Evolutionary conservation across 202 grass and related monocot species (phyloP).

Genomic region (Alloteropsis angusta): DNA sequence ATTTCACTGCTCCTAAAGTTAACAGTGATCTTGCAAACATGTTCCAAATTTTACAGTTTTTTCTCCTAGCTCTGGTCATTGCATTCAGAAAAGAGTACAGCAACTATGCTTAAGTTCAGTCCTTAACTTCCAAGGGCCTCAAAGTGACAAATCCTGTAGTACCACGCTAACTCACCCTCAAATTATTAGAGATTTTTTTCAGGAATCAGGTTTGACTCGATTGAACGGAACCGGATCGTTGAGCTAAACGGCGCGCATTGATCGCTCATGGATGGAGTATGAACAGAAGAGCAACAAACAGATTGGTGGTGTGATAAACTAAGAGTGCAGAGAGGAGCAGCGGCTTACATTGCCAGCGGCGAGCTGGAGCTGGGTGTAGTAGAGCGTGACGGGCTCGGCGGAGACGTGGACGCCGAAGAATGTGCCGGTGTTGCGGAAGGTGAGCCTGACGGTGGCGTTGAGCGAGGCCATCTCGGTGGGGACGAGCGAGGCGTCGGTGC

Average conservation of each 20-base stretch:
- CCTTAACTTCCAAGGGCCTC: background rate
- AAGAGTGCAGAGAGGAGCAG: background rate
- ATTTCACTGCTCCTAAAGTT: background rate
- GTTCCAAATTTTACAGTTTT: background rate
- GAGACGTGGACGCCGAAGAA: slow-evolving; percentile 89
- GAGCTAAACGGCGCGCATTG: too few relatives aligned
- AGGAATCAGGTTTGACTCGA: background rate
- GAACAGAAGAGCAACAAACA: background rate
- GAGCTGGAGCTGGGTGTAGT: slow-evolving; percentile 63
- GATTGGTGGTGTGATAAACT: too few relatives aligned
- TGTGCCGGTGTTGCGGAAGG: slow-evolving; percentile 69
- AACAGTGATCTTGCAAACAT: background rate
- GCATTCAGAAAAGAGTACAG: background rate
- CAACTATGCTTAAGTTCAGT: background rate
- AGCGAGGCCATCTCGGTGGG: slow-evolving; percentile 72
- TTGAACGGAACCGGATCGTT: background rate
- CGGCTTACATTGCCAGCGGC: slow-evolving; percentile 60
- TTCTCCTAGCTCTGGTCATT: background rate
- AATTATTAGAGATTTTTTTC: background rate
- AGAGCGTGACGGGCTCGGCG: slow-evolving; percentile 46
- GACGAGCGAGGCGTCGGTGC: slow-evolving; percentile 80
- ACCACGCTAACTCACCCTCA: background rate
- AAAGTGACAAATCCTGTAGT: background rate
- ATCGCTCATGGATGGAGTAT: background rate
- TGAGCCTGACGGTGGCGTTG: slow-evolving; percentile 63